These are phyloP conservation scores for Sclerotinia trifoliorum DNA, from an alignment of 2,329 filamentous ascomycete species.

Conservation along the genomic window DNA sequence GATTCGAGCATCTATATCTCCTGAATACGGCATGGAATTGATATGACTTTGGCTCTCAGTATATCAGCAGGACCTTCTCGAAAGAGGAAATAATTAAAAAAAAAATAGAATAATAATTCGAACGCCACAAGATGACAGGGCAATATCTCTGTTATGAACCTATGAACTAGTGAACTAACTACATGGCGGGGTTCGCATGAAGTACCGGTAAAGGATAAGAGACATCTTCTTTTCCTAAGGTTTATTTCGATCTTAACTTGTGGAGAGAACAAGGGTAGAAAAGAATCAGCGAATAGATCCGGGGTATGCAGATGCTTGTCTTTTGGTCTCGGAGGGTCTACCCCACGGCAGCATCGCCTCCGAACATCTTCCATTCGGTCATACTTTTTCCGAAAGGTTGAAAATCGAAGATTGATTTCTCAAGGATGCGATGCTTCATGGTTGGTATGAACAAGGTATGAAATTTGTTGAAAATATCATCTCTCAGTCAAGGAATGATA, in stretches of 20 bases:
- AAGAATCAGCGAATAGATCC: neutral
- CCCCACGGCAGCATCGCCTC: conserved; percentile 25
- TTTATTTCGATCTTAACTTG: conserved; percentile 32
- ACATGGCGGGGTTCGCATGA: conserved; percentile 39
- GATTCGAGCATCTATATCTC: conserved; percentile 36
- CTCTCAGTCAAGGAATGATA: neutral
- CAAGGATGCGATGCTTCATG: conserved; percentile 4
- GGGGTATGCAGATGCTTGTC: conserved; percentile 13
- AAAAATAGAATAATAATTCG: conserved; percentile 22
- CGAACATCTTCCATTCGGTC: conserved; percentile 24
- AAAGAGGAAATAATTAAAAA: conserved; percentile 31
- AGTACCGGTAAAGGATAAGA: conserved; percentile 29
- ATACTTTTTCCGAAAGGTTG: conserved; percentile 25
- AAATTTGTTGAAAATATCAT: conserved; percentile 7
- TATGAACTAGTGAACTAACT: conserved; percentile 3
- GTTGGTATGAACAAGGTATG: conserved; percentile 1
- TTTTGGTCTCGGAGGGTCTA: conserved; percentile 11
- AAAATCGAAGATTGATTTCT: conserved; percentile 6
- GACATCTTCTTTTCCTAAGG: conserved; percentile 28
- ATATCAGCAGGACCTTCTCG: conserved; percentile 36
- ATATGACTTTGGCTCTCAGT: conserved; percentile 25
- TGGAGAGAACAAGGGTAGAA: conserved; percentile 27
- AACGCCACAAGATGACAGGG: conserved; percentile 34
- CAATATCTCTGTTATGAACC: conserved; percentile 12
- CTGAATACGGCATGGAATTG: conserved; percentile 31